Conservation (phyloP, 129 eudicot species). For the Scalesia atractyloides region DNA sequence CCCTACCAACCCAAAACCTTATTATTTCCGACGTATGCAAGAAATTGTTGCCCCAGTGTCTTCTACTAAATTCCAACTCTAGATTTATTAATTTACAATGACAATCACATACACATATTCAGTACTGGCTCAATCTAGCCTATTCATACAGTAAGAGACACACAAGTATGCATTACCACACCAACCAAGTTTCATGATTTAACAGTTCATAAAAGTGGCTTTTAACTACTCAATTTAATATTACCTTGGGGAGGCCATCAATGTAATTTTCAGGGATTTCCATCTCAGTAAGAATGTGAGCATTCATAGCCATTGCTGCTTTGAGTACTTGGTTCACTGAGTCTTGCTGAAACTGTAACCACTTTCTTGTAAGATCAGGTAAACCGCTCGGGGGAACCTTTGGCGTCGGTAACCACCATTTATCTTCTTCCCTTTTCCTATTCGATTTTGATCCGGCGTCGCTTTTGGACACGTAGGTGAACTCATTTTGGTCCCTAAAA, state of each 20-base stretch:
- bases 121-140: too few species aligned
- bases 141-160: too few species aligned
- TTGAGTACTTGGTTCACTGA: slow-evolving; percentile 87
- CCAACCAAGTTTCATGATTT: not conserved
- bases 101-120: too few species aligned
- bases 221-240: not conserved
- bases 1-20: too few species aligned
- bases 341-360: slow-evolving; percentile 85
- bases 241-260: slow-evolving; percentile 94
- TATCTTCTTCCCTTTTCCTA: slow-evolving; percentile 64
- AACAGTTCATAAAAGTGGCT: not conserved
- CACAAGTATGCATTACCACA: not conserved
- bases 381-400: slow-evolving; percentile 83
- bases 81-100: too few species aligned
- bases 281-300: slow-evolving; percentile 83
- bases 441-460: slow-evolving; percentile 45
- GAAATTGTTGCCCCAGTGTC: too few species aligned
- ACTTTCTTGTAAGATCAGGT: slow-evolving; percentile 70
- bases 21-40: too few species aligned
- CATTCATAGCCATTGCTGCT: slow-evolving; percentile 92
- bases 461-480: slow-evolving; percentile 61
- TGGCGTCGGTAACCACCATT: slow-evolving; percentile 95
- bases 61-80: too few species aligned
- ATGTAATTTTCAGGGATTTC: slow-evolving; percentile 88
- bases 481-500: slow-evolving; percentile 77